Base-by-base conservation (phyloP, 1,139 yeast species). In the Fermentozyma sake region DNA sequence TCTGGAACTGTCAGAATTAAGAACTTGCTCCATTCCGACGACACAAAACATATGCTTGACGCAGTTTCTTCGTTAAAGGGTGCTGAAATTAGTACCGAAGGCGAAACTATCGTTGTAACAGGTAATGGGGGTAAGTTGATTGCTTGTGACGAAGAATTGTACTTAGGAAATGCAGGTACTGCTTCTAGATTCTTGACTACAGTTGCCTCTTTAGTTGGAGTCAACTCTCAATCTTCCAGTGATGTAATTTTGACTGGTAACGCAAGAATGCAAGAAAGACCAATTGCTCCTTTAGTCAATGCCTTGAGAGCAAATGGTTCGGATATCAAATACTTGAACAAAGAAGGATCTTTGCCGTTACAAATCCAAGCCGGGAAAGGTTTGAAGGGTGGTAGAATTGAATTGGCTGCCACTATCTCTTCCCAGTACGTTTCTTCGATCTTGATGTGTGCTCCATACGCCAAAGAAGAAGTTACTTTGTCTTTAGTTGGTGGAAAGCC, bases 371-470 rank as follows among this genome's bases (percentile, higher is more conserved):
- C 95, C 23, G 84, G 84, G 16, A 63, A 68, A 18, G 83, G 87
- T 4, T 72, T 89, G 41, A 68, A 71, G 42, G 99, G 99, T 47
- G 98, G 98, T 13, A 69, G 84, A 44, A 86, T 93, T 37, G 96
- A 89, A 54, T 71, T 91, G 30, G 91, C 93, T 21, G 99, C 99
- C 12, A 89, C 97, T 5, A 82, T 91, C 29, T 89, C 97, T 1
- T 91, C 98, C 8, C 99, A 91, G 57, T 91, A 93, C 48, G 99
- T 91, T 26, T 89, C 97, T 1, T 91, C 98, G 1, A 74, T 91
- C 32, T 72, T 91, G 48, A 89, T 91, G 96, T 84, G 96, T 58
- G 97, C 99, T 22, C 99, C 99, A 27, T 91, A 87, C 50, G 97
- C 98, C 12, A 62, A 77, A 32, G 71, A 76, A 37, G 95, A 95